Evolutionary conservation across 495 filamentous ascomycete species (phyloP), one percentile per base, ranked within the genome.

Genomic region (Darksidea phi): DNA sequence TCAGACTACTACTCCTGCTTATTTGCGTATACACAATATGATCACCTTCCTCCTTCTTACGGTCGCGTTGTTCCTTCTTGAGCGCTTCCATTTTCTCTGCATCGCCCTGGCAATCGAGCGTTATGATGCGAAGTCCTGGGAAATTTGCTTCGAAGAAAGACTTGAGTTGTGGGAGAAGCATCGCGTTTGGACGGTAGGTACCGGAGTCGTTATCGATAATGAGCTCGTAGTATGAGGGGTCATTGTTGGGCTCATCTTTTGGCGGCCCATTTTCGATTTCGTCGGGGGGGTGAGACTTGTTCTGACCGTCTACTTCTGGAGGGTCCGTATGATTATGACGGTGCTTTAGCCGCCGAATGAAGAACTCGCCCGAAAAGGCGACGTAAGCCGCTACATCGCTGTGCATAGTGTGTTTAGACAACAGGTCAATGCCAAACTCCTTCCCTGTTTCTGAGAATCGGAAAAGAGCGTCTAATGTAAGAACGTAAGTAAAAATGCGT

Each of bases 401-500:
- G 69, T 97, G 93, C 87, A 97, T 91, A 28, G 88, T 95, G 71
- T 97, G 93, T 71, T 97, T 97, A 66, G 84, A 88, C 56, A 97
- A 74, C 58, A 97, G 72, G 69, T 97, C 92, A 56, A 97, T 89
- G 26, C 91, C 89, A 56, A 97, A 96, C 70, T 96, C 91, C 59
- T 92, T 90, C 7, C 92, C 92, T 0, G 93, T 97, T 72, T 96
- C 91, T 0, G 92, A 96, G 73, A 96, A 97, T 21, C 90, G 86
- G 66, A 94, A 78, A 32, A 89, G 78, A 4, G 85, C 87, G 65
- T 97, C 93, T 17, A 97, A 79, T 0, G 91, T 96, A 5, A 97
- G 76, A 12, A 97, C 86, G 66, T 96, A 97, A 23, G 93, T 97
- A 70, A 90, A 97, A 36, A 96, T 86, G 11, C 90, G 83, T 4